Base-by-base conservation (phyloP, 768 basidiomycete species). In the Lactarius evosmus region DNA sequence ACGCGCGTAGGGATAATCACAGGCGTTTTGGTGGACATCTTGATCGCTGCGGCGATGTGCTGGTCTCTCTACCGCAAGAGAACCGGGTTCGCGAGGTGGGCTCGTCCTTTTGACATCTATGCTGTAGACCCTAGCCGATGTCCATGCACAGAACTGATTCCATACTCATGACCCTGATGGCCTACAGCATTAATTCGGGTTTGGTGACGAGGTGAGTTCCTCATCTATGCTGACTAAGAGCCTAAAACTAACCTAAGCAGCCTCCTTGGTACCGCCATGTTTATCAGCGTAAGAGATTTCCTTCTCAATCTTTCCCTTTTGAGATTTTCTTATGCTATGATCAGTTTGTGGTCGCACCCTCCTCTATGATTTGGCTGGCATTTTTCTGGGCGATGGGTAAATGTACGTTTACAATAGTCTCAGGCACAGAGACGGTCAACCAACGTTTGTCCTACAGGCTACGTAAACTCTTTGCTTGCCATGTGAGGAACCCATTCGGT, bases 371-470 rank as follows among this genome's bases (percentile, higher is more conserved):
- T 4, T 82, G 78, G 78, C 66, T 81, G 54, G 79, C 77, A 11
- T 79, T 82, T 65, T 82, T 82, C 71, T 83, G 80, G 80, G 65
- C 80, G 22, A 72, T 80, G 50, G 79, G 80, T 34, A 83, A 81
- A 76, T 81, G 82, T 82, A 60, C 63, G 80, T 66, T 22, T 7
- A 32, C n/a, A 16, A 30, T 32, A 4, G 27, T 52, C 9, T 27
- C 22, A 22, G 9, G n/a, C 14, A 14, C 30, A 25, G 14, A 11
- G 29, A 17, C 11, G 19, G 40, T 53, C n/a, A 11, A 56, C 29
- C 54, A 51, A 67, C 29, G 19, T n/a, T 38, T 44, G 32, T 60
- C 58, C 53, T n/a, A 40, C 57, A 82, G 81, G 79, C 66, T 81
- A 82, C 63, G 80, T 83, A 19, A 83, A 82, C 67, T 82, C 81